Percentiles rank a stretch among this genome's conserved stretches.
Conservation (phyloP, 495 filamentous ascomycete species). For the Xylaria castorea region DNA sequence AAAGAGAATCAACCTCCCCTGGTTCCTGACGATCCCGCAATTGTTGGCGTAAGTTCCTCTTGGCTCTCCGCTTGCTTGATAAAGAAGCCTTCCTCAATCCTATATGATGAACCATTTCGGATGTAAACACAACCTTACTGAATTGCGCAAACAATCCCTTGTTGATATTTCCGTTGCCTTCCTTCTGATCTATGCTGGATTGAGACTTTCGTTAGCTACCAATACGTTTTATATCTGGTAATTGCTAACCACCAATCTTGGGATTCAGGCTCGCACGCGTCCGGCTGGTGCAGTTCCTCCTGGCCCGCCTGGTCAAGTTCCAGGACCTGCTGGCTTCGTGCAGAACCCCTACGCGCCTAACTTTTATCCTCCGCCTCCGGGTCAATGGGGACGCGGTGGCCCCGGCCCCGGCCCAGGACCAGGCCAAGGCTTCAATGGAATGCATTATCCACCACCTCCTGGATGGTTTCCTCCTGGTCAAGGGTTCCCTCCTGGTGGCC, state of each 20-base stretch:
- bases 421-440: slow-evolving; percentile 48
- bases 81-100: slow-evolving; percentile 23
- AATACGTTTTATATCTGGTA: slow-evolving; percentile 28
- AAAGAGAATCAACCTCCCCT: slow-evolving; percentile 78
- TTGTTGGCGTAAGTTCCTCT: slow-evolving; percentile 84
- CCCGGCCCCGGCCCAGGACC: slow-evolving; percentile 50
- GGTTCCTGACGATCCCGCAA: slow-evolving; percentile 94
- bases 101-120: slow-evolving; percentile 85
- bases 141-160: slow-evolving; percentile 83
- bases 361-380: slow-evolving; percentile 59
- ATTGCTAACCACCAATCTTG: slow-evolving; percentile 12
- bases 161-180: slow-evolving; percentile 99
- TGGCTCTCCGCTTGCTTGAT: neutral
- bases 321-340: slow-evolving; percentile 62
- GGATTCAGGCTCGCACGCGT: slow-evolving; percentile 48
- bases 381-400: slow-evolving; percentile 63
- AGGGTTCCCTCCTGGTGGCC: slow-evolving; percentile 70
- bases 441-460: slow-evolving; percentile 65
- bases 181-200: slow-evolving; percentile 76
- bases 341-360: slow-evolving; percentile 56
- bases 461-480: slow-evolving; percentile 87
- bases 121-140: slow-evolving; percentile 82
- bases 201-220: slow-evolving; percentile 28
- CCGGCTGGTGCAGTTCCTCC: slow-evolving; percentile 43
- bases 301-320: slow-evolving; percentile 37